Conservation (phyloP, 257 asterid species). For the Asclepias syriaca region DNA sequence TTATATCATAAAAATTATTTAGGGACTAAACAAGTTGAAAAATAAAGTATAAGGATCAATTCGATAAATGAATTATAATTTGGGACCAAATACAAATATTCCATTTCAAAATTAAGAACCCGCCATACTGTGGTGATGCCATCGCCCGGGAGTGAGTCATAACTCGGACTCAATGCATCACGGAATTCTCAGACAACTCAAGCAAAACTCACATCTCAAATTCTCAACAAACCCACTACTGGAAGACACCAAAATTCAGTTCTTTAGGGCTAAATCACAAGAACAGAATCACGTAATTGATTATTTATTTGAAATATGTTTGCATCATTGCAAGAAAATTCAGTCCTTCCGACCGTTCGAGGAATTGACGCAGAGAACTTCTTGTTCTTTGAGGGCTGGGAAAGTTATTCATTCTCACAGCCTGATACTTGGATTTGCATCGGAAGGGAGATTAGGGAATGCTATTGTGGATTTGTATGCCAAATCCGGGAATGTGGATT, state of each 20-base stretch:
- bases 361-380: constrained; percentile 46
- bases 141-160: not conserved
- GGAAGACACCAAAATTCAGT: constrained; percentile 10
- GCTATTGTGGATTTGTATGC: constrained; percentile 82
- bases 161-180: not conserved
- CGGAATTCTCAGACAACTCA: constrained; percentile 14
- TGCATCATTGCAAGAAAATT: constrained; percentile 55
- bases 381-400: constrained; percentile 33
- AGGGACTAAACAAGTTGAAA: too few relatives aligned
- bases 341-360: constrained; percentile 60
- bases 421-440: constrained; percentile 43
- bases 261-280: constrained; percentile 9
- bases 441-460: constrained; percentile 48
- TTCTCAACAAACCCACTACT: constrained; percentile 32
- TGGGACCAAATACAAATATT: too few relatives aligned
- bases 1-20: too few relatives aligned
- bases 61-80: too few relatives aligned
- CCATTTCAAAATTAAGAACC: too few relatives aligned
- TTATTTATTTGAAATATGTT: constrained; percentile 34
- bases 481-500: constrained; percentile 61
- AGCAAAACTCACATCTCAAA: constrained; percentile 14
- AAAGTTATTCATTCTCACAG: constrained; percentile 52
- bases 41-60: too few relatives aligned
- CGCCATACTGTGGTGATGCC: too few relatives aligned
- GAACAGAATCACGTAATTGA: constrained; percentile 17